Conservation (phyloP, 108 stramenopile species). For the Pinguiococcus pyrenoidosus region DNA sequence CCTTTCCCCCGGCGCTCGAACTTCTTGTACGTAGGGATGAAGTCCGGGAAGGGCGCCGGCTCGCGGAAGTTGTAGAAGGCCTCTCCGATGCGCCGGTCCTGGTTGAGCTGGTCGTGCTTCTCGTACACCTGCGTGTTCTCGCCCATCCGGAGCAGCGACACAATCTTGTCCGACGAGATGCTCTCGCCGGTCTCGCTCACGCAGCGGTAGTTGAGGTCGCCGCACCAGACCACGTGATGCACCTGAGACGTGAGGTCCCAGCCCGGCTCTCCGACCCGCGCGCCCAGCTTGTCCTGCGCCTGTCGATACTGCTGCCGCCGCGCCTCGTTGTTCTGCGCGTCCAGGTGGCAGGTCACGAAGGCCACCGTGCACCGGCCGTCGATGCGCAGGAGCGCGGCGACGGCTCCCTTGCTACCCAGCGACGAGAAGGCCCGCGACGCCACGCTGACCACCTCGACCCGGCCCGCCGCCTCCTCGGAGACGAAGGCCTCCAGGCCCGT, state of each 20-base stretch:
- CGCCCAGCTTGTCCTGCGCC: background rate
- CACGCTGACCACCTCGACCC: slow-evolving; percentile 2
- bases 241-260: slow-evolving; percentile 9
- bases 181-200: background rate
- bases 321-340: background rate
- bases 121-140: background rate
- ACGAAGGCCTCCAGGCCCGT: slow-evolving; percentile 18
- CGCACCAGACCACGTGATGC: slow-evolving; percentile 23
- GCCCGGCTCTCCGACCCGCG: slow-evolving; percentile 6
- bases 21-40: slow-evolving; percentile 25
- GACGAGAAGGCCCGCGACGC: slow-evolving; percentile 1
- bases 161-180: background rate
- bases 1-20: background rate
- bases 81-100: background rate
- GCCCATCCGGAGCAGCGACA: background rate
- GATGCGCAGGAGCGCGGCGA: slow-evolving; percentile 1
- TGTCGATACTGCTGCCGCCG: slow-evolving; percentile 12
- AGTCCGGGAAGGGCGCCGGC: slow-evolving; percentile 8
- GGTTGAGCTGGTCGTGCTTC: slow-evolving; percentile 12
- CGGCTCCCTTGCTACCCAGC: slow-evolving; percentile 3
- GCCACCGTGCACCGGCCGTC: slow-evolving; percentile 5
- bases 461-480: background rate
- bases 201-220: slow-evolving; percentile 12
- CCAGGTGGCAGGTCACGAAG: slow-evolving; percentile 10
- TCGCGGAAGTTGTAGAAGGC: slow-evolving; percentile 8